A percentile compares a stretch with the other conserved stretches of the same genome.
phyloP scores from a whole-genome alignment of 805 yeast species.

The Schwanniomyces yamadae region DNA sequence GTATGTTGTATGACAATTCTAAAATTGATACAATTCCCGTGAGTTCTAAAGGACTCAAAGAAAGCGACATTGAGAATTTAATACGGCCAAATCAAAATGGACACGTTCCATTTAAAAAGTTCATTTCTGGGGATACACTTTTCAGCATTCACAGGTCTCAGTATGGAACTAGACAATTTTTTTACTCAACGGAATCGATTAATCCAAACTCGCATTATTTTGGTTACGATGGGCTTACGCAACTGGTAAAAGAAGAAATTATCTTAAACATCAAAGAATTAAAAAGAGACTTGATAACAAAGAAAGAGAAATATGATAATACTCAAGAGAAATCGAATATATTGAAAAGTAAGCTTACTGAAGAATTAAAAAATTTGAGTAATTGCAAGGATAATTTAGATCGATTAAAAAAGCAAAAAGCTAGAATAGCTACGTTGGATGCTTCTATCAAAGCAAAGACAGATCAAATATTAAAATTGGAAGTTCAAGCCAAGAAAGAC shows the following conservation, averaged over 20 bases:
- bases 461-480: conserved; percentile 29
- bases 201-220: conserved; percentile 25
- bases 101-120: conserved; percentile 48
- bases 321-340: conserved; percentile 4
- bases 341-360: conserved; percentile 3
- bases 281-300: conserved; percentile 9
- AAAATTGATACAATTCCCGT: conserved; percentile 62
- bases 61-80: conserved; percentile 36
- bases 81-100: conserved; percentile 38
- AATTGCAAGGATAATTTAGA: conserved; percentile 10
- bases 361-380: conserved; percentile 6
- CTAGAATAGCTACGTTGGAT: conserved; percentile 18
- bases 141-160: conserved; percentile 54
- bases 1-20: conserved; percentile 62
- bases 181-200: conserved; percentile 40
- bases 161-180: conserved; percentile 61
- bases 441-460: conserved; percentile 23
- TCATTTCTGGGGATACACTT: conserved; percentile 58
- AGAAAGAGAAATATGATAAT: conserved; percentile 1
- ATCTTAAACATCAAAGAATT: conserved; percentile 12
- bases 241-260: conserved; percentile 19
- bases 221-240: conserved; percentile 32
- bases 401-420: conserved; percentile 8
- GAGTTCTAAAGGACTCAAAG: conserved; percentile 44
- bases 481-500: conserved; percentile 41